phyloP scores from a whole-genome alignment of 2,329 filamentous ascomycete genomes.

The Neurospora sp. region DNA sequence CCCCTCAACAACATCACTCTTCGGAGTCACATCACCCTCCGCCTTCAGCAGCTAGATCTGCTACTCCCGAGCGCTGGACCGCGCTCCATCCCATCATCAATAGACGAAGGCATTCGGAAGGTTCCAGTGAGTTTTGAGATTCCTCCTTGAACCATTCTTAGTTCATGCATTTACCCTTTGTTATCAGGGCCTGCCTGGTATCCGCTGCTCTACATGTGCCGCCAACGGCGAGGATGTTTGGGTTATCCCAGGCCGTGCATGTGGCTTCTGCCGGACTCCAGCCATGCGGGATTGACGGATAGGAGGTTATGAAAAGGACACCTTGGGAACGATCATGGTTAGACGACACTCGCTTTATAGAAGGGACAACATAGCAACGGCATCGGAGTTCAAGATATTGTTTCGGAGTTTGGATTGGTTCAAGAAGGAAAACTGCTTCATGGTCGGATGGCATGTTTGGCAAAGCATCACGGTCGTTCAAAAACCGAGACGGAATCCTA shows the following conservation, averaged over 20 bases:
- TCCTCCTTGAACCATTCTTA: background rate
- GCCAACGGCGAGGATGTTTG: slow-evolving; percentile 15
- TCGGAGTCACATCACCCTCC: background rate
- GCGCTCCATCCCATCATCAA: background rate
- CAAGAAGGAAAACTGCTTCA: background rate
- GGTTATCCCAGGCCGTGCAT: slow-evolving; percentile 14
- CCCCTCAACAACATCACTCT: background rate
- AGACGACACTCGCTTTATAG: background rate
- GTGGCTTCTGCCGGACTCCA: slow-evolving; percentile 13
- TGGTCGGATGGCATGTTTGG: background rate
- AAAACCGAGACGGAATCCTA: background rate
- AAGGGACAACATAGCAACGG: background rate
- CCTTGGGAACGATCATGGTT: background rate
- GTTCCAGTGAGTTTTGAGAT: slow-evolving; percentile 2
- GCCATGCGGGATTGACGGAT: slow-evolving; percentile 3
- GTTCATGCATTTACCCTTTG: background rate
- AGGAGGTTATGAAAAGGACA: background rate
- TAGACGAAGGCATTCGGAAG: slow-evolving; percentile 4
- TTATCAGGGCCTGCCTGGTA: slow-evolving; percentile 8
- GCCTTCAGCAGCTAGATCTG: background rate
- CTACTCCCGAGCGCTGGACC: background rate
- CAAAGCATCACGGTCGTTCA: background rate
- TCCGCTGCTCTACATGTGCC: slow-evolving; percentile 11
- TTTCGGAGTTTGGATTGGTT: background rate
- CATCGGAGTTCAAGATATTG: background rate